Conservation (phyloP, 768 basidiomycete genomes). For the Tylopilus balloui region DNA sequence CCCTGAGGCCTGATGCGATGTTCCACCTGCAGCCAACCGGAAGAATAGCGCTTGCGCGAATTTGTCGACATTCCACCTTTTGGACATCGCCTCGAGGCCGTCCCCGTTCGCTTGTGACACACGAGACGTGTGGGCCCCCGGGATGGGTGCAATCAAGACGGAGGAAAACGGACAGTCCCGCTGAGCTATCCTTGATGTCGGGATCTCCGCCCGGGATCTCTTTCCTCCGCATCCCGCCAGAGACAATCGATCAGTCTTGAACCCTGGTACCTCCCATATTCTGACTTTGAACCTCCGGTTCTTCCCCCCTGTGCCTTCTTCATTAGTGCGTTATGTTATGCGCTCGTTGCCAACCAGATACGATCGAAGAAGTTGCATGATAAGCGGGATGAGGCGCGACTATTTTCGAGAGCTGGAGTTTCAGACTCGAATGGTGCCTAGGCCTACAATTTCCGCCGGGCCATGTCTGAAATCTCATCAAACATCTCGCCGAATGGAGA, state of each 20-base stretch:
- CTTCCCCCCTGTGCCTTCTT: constrained; percentile 13
- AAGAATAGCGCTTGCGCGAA: background rate
- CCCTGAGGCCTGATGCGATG: too few species aligned
- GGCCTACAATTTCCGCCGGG: background rate
- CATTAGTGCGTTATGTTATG: background rate
- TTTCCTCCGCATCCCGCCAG: too few species aligned
- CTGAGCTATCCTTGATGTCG: too few species aligned
- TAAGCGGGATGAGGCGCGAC: too few species aligned
- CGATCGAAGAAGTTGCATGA: background rate
- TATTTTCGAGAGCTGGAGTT: background rate
- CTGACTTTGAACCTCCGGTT: background rate
- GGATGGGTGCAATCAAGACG: constrained; percentile 1
- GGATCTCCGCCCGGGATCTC: too few species aligned
- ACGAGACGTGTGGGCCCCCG: background rate
- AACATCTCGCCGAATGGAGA: background rate
- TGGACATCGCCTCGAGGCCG: background rate
- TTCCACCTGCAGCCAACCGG: background rate
- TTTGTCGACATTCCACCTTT: background rate
- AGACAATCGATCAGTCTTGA: background rate
- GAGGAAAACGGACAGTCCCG: too few species aligned
- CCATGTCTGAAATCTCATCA: background rate
- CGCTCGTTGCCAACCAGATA: background rate
- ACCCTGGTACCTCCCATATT: background rate
- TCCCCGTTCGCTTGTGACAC: background rate
- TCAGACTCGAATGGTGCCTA: constrained; percentile 2